Conservation (phyloP, 1,284 basidiomycete species). For the Ustilago lituana region DNA sequence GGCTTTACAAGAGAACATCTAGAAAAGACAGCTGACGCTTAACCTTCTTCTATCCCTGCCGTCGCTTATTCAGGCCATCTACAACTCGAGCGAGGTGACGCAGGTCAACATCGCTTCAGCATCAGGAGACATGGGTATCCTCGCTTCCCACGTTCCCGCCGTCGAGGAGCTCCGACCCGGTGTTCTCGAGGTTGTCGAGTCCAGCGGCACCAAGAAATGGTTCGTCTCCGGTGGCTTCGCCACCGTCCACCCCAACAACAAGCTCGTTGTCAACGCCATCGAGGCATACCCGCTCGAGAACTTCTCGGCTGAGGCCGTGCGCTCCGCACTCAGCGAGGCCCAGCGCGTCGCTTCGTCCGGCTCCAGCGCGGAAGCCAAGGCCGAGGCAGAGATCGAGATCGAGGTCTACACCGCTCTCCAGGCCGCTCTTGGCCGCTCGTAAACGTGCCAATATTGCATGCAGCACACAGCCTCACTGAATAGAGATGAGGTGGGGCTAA, state of each 20-base stretch:
- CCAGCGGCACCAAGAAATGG: slow-evolving; percentile 62
- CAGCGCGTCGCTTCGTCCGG: slow-evolving; percentile 81
- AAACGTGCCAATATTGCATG: too few species aligned
- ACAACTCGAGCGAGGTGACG: slow-evolving; percentile 58
- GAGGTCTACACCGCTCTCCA: slow-evolving; percentile 96
- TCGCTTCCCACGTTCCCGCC: slow-evolving; percentile 64
- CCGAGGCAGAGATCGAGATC: slow-evolving; percentile 91
- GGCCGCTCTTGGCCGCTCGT: slow-evolving; percentile 74
- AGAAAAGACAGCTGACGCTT: too few species aligned
- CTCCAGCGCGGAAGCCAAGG: slow-evolving; percentile 90
- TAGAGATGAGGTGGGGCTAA: not conserved
- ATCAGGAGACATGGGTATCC: slow-evolving; percentile 67
- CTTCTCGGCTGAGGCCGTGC: slow-evolving; percentile 89
- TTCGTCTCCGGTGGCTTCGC: slow-evolving; percentile 93
- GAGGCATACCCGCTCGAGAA: slow-evolving; percentile 93
- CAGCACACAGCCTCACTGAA: not conserved
- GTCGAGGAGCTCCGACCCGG: slow-evolving; percentile 66
- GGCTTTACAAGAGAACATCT: too few species aligned
- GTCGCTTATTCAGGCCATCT: slow-evolving; percentile 45
- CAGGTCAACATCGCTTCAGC: slow-evolving; percentile 63
- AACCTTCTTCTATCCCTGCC: not conserved
- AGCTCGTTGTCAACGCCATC: slow-evolving; percentile 93
- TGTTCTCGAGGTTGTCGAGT: slow-evolving; percentile 65
- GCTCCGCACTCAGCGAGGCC: slow-evolving; percentile 88
- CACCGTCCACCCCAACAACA: slow-evolving; percentile 96